phyloP scores from a whole-genome alignment of 2,329 filamentous ascomycete species.

The Cladosporium sp. region DNA sequence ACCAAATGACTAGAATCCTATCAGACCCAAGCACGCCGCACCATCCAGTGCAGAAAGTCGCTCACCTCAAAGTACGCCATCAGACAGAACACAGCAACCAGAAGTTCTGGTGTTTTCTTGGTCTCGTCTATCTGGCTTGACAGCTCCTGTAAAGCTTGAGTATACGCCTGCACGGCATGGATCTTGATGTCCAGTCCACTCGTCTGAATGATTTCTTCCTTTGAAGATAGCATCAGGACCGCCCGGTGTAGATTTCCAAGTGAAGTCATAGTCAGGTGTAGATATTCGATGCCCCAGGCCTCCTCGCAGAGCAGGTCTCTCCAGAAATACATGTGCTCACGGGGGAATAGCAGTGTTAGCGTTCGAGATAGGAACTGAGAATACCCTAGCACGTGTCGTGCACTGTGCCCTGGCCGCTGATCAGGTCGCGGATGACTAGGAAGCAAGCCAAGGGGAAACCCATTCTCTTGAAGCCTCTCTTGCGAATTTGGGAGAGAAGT shows the following conservation, averaged over 20 bases:
- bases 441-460: background rate
- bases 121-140: background rate
- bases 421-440: background rate
- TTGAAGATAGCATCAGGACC: background rate
- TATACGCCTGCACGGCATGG: background rate
- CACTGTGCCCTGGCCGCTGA: background rate
- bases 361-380: background rate
- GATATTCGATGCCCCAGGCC: background rate
- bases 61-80: background rate
- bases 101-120: background rate
- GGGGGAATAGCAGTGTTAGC: background rate
- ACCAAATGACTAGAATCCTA: background rate
- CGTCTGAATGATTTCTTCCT: background rate
- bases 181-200: background rate
- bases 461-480: background rate
- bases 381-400: background rate
- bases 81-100: background rate
- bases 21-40: background rate
- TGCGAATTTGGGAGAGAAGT: background rate
- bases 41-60: background rate
- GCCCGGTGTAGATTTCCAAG: background rate
- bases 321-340: background rate
- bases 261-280: background rate
- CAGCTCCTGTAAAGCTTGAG: background rate
- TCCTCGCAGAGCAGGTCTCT: background rate